Percentiles rank a stretch among this genome's conserved stretches.
Conservation (phyloP, 139 green algal species). For the Micractinium sp. region DNA sequence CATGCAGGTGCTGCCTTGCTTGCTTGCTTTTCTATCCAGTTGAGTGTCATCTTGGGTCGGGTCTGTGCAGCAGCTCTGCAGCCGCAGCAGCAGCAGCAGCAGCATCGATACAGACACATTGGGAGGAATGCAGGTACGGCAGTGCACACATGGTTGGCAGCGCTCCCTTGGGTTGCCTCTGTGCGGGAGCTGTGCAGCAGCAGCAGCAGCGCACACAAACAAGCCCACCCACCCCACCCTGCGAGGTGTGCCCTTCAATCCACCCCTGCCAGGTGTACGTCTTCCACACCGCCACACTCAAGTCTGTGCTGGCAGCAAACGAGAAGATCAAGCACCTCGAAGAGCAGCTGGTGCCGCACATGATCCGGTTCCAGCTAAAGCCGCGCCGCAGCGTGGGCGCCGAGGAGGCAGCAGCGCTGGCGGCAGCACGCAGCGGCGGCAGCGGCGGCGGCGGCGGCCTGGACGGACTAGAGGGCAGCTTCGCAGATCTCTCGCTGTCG, state of each 20-base stretch:
- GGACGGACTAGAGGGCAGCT: conserved; percentile 10
- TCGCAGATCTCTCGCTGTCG: conserved; percentile 1
- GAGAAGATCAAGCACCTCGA: conserved; percentile 47
- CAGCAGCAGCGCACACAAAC: too few species aligned
- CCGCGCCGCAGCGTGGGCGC: conserved; percentile 24
- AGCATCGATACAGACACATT: too few species aligned
- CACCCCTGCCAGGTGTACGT: conserved; percentile 27
- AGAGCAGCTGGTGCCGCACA: conserved; percentile 73
- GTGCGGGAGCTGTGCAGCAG: background rate
- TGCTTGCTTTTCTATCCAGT: conserved; percentile 21
- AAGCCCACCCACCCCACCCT: background rate
- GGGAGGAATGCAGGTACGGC: too few species aligned
- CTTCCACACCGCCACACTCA: conserved; percentile 44
- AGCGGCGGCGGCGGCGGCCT: background rate
- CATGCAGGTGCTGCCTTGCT: conserved; percentile 65
- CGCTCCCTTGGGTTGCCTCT: too few species aligned
- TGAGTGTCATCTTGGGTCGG: too few species aligned
- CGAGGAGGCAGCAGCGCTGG: background rate
- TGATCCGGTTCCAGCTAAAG: conserved; percentile 65
- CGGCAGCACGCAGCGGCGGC: background rate
- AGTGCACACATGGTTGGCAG: too few species aligned
- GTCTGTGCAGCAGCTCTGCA: too few species aligned
- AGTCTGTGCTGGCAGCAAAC: conserved; percentile 55
- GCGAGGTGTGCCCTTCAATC: too few species aligned
- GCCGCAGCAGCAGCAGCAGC: too few species aligned